Evolutionary conservation across 805 yeast genomes (phyloP).

Genomic region (Candida sonorensis): DNA sequence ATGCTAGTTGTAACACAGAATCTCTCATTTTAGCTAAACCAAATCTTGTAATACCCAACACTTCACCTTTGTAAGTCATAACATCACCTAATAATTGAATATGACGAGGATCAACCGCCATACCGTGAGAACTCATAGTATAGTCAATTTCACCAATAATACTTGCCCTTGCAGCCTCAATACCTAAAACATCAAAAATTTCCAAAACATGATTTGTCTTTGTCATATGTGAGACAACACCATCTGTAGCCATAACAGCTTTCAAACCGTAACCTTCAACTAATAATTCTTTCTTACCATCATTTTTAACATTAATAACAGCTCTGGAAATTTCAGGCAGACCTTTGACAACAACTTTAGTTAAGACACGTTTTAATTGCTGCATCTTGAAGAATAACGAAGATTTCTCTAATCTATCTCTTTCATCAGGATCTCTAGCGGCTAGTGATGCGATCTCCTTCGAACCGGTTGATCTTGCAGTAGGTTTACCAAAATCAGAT

Average conservation of each 20-base stretch:
- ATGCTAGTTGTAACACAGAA: slow-evolving; percentile 92
- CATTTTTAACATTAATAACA: slow-evolving; percentile 86
- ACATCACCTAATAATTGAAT: slow-evolving; percentile 96
- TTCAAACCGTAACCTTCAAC: slow-evolving; percentile 98
- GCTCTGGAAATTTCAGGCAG: slow-evolving; percentile 89
- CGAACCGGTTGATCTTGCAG: slow-evolving; percentile 34
- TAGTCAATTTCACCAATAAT: slow-evolving; percentile 92
- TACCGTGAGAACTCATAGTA: slow-evolving; percentile 98
- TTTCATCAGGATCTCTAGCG: slow-evolving; percentile 29
- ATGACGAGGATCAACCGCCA: slow-evolving; percentile 99
- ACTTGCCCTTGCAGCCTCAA: slow-evolving; percentile 94
- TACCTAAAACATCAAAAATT: slow-evolving; percentile 83
- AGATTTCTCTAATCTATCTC: slow-evolving; percentile 31
- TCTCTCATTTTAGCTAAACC: slow-evolving; percentile 99
- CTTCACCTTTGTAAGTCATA: slow-evolving; percentile 98
- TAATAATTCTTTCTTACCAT: slow-evolving; percentile 79
- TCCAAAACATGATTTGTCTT: slow-evolving; percentile 90
- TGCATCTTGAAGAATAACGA: slow-evolving; percentile 85
- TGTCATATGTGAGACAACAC: slow-evolving; percentile 84
- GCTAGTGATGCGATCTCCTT: slow-evolving; percentile 23
- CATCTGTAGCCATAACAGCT: slow-evolving; percentile 96
- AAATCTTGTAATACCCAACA: slow-evolving; percentile 94
- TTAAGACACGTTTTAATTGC: slow-evolving; percentile 76
- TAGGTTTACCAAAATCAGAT: slow-evolving; percentile 32
- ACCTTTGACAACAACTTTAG: slow-evolving; percentile 89